These are phyloP conservation scores for Cercospora citrullina DNA, from an alignment of 2,329 filamentous ascomycete genomes.

Conservation along the genomic window DNA sequence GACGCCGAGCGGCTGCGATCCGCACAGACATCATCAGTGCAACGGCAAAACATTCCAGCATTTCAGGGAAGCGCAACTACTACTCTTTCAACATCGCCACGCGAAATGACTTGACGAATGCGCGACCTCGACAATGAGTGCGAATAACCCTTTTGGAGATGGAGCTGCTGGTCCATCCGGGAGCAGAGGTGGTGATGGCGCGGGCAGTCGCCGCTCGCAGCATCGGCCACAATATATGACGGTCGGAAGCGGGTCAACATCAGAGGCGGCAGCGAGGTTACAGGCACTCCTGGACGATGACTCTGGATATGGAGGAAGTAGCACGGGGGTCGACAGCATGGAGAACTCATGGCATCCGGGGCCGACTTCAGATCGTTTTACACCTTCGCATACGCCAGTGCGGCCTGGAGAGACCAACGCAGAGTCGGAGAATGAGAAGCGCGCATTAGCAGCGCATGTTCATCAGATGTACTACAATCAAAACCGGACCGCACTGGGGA, in stretches of 20 bases:
- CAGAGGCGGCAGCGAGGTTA: constrained; percentile 76
- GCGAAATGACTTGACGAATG: constrained; percentile 13
- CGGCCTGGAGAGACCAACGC: constrained; percentile 50
- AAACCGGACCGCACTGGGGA: constrained; percentile 81
- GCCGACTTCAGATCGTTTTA: constrained; percentile 59
- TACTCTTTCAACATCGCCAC: background rate
- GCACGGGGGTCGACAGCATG: constrained; percentile 62
- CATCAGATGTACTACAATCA: constrained; percentile 94
- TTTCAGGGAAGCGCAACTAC: background rate
- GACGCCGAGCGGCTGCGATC: background rate
- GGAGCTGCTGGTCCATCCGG: constrained; percentile 31
- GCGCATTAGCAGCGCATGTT: constrained; percentile 75
- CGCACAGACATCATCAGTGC: constrained; percentile 4
- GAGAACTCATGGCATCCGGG: constrained; percentile 56
- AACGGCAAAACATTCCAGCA: constrained; percentile 5
- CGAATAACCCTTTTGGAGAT: constrained; percentile 35
- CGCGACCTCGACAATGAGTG: constrained; percentile 34
- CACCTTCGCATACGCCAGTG: constrained; percentile 56
- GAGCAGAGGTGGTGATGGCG: constrained; percentile 28
- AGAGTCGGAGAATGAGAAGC: constrained; percentile 62
- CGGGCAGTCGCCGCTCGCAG: constrained; percentile 29
- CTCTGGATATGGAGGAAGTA: constrained; percentile 87
- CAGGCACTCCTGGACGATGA: constrained; percentile 82
- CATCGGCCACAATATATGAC: constrained; percentile 74
- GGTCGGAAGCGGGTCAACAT: constrained; percentile 77